Percentiles rank a stretch among this genome's conserved stretches.
Conservation (phyloP, 2,329 filamentous ascomycete genomes). For the Colletotrichum simmondsii region DNA sequence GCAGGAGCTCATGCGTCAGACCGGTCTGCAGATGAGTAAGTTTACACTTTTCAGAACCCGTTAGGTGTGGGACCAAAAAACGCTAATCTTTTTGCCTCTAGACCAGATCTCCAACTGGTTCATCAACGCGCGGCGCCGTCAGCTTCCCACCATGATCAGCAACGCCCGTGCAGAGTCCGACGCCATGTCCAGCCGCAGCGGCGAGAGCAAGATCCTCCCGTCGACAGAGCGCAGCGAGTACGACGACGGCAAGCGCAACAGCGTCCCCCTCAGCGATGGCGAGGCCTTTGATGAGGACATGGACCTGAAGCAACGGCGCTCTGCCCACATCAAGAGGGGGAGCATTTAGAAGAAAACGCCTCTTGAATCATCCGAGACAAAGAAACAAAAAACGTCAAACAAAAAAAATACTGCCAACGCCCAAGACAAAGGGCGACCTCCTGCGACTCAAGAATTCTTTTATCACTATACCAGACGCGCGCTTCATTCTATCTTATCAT, state of each 20-base stretch:
- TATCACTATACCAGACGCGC: conserved; percentile 16
- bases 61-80: conserved; percentile 29
- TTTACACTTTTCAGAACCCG: conserved; percentile 40
- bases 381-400: neutral
- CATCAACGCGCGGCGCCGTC: conserved; percentile 79
- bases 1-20: conserved; percentile 80
- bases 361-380: neutral
- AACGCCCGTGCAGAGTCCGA: conserved; percentile 64
- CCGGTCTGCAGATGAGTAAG: conserved; percentile 82
- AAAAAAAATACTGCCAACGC: neutral
- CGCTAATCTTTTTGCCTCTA: conserved; percentile 42
- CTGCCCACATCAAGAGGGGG: conserved; percentile 54
- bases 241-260: conserved; percentile 48
- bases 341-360: conserved; percentile 52
- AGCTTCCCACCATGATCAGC: conserved; percentile 69
- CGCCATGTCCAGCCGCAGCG: conserved; percentile 47
- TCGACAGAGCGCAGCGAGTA: conserved; percentile 53
- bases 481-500: neutral
- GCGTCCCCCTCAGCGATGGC: conserved; percentile 57
- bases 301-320: conserved; percentile 46
- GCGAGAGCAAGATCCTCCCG: conserved; percentile 50
- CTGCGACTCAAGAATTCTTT: neutral
- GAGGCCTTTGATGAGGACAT: conserved; percentile 60
- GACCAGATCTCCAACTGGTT: conserved; percentile 85
- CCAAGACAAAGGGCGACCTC: conserved; percentile 1